Evolutionary conservation across 345 rosid species (phyloP).

Genomic region (Streptanthus diversifolius): DNA sequence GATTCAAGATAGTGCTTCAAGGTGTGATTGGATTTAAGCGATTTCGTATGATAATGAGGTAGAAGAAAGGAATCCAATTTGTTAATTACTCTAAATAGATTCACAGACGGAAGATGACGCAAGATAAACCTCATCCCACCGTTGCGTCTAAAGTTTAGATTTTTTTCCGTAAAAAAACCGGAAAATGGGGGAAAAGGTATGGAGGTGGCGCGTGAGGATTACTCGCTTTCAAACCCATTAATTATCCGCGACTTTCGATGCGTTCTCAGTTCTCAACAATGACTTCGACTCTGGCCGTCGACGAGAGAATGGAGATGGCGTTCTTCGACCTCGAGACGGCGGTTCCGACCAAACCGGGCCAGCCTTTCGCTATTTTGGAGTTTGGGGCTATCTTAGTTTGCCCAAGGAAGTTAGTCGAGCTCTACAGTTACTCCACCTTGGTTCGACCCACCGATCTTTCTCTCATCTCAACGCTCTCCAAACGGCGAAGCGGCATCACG

Average conservation of each 20-base stretch:
- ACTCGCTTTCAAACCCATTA: not conserved
- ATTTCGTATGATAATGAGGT: conserved; percentile 23
- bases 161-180: not conserved
- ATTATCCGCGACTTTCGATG: not conserved
- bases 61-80: conserved; percentile 8
- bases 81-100: not conserved
- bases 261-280: not conserved
- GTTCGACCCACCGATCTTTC: conserved; percentile 67
- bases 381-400: conserved; percentile 89
- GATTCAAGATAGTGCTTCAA: conserved; percentile 33
- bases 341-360: conserved; percentile 52
- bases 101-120: conserved; percentile 15
- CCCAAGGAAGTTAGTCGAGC: conserved; percentile 67
- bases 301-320: conserved; percentile 54
- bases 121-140: conserved; percentile 1
- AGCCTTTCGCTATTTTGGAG: conserved; percentile 59
- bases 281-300: conserved; percentile 13
- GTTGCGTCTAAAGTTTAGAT: not conserved
- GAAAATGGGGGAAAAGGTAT: not conserved
- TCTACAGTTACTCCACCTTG: conserved; percentile 64
- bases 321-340: conserved; percentile 89
- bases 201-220: not conserved
- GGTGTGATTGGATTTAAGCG: conserved; percentile 31
- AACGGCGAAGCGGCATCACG: conserved; percentile 72
- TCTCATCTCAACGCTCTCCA: conserved; percentile 48